Base-by-base conservation (phyloP, 768 basidiomycete genomes). In the Mycena alexandri region DNA sequence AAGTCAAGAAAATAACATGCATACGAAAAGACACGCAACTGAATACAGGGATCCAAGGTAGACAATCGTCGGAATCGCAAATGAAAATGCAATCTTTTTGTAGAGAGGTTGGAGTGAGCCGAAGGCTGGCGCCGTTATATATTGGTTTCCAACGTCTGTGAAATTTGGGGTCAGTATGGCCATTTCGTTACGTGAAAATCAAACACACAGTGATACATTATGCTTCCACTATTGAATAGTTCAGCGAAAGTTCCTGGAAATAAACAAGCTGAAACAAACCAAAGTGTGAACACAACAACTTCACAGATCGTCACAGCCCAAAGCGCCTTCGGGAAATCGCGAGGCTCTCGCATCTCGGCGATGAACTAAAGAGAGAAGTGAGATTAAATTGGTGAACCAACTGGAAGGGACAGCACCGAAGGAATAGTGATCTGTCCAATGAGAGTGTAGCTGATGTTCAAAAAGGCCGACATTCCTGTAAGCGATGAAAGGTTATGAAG, bases 261-360 rank as follows among this genome's bases (percentile, higher is more conserved):
- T 3, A 56, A 13, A 19, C 24, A 9, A 24, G 2, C 14, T 11
- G 11, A 19, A 46, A 56, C 48, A 22, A 19, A 64, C 63, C 61
- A 83, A 34, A 85, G 72, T 0, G 80, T 80, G 71, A 81, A 84
- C 9, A 79, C 76, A n/a, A 83, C 72, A 13, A 81, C 72, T 68
- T 83, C 83, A 38, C 80, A 80, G 43, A 83, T 81, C 2, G 82
- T 82, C 3, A 83, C 80, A 0, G 81, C 81, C 80, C 80, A 81
- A 3, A 85, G 73, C 14, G 84, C 83, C 74, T 83, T 83, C 0
- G 82, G 82, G 71, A 85, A 84, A 63, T 84, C 82, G 54, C 77
- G 81, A 6, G 83, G 83, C 34, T 85, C 79, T 69, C 81, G 79
- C 83, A 84, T 84, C 64, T 84, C 83, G 5, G 83, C 82, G 61